Evolutionary conservation across 805 yeast species (phyloP).

Genomic region (Myxozyma geophila): DNA sequence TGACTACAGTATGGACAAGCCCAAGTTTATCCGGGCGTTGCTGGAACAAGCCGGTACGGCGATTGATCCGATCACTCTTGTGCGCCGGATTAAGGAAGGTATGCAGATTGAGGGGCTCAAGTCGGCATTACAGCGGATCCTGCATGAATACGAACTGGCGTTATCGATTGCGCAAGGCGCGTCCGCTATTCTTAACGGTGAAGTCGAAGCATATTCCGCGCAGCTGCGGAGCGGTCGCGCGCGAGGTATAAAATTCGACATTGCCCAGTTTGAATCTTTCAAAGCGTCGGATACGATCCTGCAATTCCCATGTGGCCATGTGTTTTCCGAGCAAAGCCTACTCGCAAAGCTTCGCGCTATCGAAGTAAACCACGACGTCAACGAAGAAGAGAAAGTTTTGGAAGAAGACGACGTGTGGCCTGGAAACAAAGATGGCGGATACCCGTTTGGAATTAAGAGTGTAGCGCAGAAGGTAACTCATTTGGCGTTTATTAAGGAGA

Average conservation of each 20-base stretch:
- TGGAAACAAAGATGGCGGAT: conserved; percentile 19
- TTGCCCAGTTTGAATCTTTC: conserved; percentile 26
- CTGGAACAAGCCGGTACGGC: conserved; percentile 63
- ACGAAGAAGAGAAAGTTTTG: background rate
- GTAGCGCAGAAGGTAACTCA: conserved; percentile 35
- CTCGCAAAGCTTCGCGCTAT: conserved; percentile 9
- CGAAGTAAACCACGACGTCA: conserved; percentile 2
- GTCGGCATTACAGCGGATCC: conserved; percentile 62
- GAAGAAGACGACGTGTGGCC: conserved; percentile 24
- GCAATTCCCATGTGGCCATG: conserved; percentile 32
- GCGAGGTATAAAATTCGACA: conserved; percentile 32
- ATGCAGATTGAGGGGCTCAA: conserved; percentile 69
- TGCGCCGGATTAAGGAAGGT: conserved; percentile 64
- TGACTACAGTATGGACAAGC: conserved; percentile 69
- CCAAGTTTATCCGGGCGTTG: conserved; percentile 75
- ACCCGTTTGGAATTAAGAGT: conserved; percentile 13
- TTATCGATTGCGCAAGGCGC: conserved; percentile 34
- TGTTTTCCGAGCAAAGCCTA: conserved; percentile 25
- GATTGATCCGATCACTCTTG: conserved; percentile 70
- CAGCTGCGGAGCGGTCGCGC: conserved; percentile 32
- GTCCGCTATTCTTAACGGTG: conserved; percentile 15
- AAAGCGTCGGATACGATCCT: conserved; percentile 22
- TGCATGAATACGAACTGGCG: conserved; percentile 62
- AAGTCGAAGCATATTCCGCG: conserved; percentile 28
- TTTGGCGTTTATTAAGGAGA: conserved; percentile 31